phyloP scores from a whole-genome alignment of 2,329 filamentous ascomycete genomes.

The Pseudogymnoascus sp. region DNA sequence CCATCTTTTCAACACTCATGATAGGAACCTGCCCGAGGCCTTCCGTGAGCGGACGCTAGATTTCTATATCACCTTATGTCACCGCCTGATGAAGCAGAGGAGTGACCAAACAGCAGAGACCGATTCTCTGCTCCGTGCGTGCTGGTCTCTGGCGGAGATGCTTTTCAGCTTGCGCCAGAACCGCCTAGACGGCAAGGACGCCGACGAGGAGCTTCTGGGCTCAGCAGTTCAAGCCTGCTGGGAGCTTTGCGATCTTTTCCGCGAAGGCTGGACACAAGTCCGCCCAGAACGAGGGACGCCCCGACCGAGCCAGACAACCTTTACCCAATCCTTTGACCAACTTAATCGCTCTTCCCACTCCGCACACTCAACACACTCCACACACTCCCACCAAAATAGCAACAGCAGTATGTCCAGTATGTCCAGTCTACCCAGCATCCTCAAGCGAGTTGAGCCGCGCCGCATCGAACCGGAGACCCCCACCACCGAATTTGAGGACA shows the following conservation, averaged over 20 bases:
- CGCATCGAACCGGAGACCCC: constrained; percentile 70
- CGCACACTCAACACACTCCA: constrained; percentile 43
- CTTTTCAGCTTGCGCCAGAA: constrained; percentile 84
- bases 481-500: constrained; percentile 92
- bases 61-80: constrained; percentile 89
- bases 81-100: constrained; percentile 91
- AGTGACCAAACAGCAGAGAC: constrained; percentile 71
- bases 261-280: constrained; percentile 84
- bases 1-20: constrained; percentile 88
- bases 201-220: constrained; percentile 76
- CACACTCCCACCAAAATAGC: constrained; percentile 22
- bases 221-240: constrained; percentile 89
- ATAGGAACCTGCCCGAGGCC: constrained; percentile 71
- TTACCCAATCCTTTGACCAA: constrained; percentile 50
- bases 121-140: constrained; percentile 73
- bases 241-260: constrained; percentile 89
- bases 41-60: constrained; percentile 87
- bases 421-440: constrained; percentile 43
- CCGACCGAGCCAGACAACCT: constrained; percentile 68
- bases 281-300: constrained; percentile 81
- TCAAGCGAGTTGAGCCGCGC: constrained; percentile 35
- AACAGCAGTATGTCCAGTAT: constrained; percentile 25
- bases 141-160: constrained; percentile 88
- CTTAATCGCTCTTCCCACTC: constrained; percentile 37
- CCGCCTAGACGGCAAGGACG: constrained; percentile 59